Evolutionary conservation across 225 moss, liverwort and hornwort genomes (phyloP), one percentile per base, ranked within the genome.

Genomic region (Polytrichum commune): DNA sequence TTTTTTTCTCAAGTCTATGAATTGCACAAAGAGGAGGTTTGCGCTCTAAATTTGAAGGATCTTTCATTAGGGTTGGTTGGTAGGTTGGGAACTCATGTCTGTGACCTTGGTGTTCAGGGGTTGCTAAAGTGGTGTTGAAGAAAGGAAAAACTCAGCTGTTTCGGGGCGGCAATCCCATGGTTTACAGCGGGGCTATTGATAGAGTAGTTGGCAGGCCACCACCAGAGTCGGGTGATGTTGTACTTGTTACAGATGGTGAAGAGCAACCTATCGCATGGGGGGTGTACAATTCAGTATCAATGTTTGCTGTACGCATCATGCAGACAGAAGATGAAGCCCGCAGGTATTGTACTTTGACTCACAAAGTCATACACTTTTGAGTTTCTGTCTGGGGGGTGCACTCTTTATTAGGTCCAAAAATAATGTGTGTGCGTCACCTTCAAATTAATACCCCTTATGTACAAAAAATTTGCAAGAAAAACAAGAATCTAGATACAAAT

Each of bases 291-390:
- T 83, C 92, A 20, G 74, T 72, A 23, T 93, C 96, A 23, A 93
- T 96, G 93, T 96, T 90, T 72, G 84, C 89, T 53, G 90, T 96
- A 60, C 85, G 96, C 63, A 93, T 96, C 63, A 89, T 96, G 93
- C 96, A 96, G 72, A 89, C 89, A 69, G 93, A 89, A 71, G 86
- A 86, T 65, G 96, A 96, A 57, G 88, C 86, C 63, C 54, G 78
- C 75, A 91, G 93, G 93, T 89, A 55, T 33, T 63, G 46, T 46
- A 46, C 46, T 38, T 38, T 46, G 46, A 46, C 46, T 46, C 46
- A 13, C 46, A 53, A 46, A 46, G 32, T 55, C 13, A 7, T 72
- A 22, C 46, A 46, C 46, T 46, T 16, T 46, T 46, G 16, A 46
- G 13, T 46, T 13, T 46, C 46, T 13, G 13, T 46, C 46, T 46